Percentiles rank a stretch among this genome's conserved stretches.
These are phyloP conservation scores for Coemansia sp. DNA, from an alignment of 192 early-diverging fungal species.

Conservation along the genomic window DNA sequence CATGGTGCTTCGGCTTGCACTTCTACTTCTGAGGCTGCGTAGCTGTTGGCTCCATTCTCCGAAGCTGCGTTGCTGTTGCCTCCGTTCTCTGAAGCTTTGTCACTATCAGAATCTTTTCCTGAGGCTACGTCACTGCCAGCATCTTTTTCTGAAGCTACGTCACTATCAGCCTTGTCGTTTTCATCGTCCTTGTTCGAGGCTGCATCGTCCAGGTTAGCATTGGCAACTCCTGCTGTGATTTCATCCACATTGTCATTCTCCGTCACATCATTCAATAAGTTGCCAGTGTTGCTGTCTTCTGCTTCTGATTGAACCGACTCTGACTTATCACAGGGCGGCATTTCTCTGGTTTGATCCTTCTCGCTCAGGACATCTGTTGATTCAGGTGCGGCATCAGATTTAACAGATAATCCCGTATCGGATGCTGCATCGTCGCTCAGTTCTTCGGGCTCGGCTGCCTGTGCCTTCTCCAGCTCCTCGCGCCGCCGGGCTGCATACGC, in stretches of 20 bases:
- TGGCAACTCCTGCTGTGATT: not conserved
- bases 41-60: no score
- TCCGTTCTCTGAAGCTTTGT: no score
- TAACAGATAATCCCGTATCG: not conserved
- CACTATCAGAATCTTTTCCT: no score
- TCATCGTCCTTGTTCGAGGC: not conserved
- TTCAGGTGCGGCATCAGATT: not conserved
- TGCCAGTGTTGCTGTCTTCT: not conserved
- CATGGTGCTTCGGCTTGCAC: constrained; percentile 3
- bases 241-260: not conserved
- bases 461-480: constrained; percentile 56
- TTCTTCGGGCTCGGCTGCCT: constrained; percentile 22
- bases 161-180: not conserved
- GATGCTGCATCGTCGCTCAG: not conserved
- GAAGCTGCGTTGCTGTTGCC: no score
- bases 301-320: not conserved
- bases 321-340: not conserved
- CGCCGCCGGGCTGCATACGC: constrained; percentile 83
- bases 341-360: not conserved
- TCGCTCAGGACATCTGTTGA: not conserved
- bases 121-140: not conserved
- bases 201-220: not conserved
- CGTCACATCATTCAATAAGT: not conserved
- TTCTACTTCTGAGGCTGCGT: no score
- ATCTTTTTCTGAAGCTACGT: not conserved